Conservation (phyloP, 225 moss, liverwort and hornwort species). For the Pseudoscleropodium purum region DNA sequence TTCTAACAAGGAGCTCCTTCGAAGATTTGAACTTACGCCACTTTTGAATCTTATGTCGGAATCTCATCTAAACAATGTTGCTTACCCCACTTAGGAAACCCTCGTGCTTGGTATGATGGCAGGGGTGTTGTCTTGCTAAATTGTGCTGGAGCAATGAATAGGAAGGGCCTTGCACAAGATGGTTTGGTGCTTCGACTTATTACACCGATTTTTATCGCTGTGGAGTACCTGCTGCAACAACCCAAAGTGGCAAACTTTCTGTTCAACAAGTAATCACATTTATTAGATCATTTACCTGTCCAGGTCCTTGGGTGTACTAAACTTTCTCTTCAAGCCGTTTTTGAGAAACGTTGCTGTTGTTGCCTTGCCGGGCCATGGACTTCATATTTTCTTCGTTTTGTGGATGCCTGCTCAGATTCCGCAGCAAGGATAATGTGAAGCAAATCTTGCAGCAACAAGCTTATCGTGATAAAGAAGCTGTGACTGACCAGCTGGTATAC, state of each 20-base stretch:
- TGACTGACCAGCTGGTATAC: conserved; percentile 80
- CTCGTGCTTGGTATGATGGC: conserved; percentile 14
- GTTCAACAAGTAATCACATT: conserved; percentile 53
- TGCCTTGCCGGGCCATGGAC: background rate
- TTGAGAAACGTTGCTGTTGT: background rate
- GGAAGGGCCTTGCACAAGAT: conserved; percentile 86
- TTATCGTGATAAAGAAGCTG: conserved; percentile 75
- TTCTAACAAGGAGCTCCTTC: background rate
- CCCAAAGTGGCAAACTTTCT: conserved; percentile 68
- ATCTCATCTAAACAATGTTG: background rate
- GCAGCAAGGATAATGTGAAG: conserved; percentile 82
- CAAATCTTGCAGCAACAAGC: conserved; percentile 84
- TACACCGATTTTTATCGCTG: conserved; percentile 75
- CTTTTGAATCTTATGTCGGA: background rate
- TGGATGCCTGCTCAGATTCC: conserved; percentile 52
- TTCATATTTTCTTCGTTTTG: background rate
- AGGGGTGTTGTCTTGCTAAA: conserved; percentile 86
- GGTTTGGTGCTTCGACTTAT: conserved; percentile 58
- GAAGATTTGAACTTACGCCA: background rate
- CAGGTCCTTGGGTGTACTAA: background rate
- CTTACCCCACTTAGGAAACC: background rate
- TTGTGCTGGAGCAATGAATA: conserved; percentile 96
- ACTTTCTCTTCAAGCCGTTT: background rate
- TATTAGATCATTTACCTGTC: background rate
- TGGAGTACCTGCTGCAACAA: conserved; percentile 73